phyloP scores from a whole-genome alignment of 345 rosid genomes.

The Theobroma cacao region DNA sequence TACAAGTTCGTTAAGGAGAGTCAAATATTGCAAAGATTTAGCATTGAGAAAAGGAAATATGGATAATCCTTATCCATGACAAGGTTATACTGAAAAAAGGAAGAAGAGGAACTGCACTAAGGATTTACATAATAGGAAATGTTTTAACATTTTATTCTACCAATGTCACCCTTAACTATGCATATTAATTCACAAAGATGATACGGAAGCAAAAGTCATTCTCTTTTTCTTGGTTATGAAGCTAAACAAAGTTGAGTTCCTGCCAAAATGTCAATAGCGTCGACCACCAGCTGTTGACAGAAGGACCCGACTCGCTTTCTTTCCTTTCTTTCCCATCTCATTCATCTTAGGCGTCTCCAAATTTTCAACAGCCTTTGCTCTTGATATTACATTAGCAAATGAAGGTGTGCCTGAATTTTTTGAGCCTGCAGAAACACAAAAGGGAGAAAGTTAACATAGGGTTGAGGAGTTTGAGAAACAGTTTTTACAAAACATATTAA shows the following conservation, averaged over 20 bases:
- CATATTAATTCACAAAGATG: not conserved
- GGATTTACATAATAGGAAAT: not conserved
- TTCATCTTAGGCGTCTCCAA: conserved; percentile 37
- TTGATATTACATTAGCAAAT: conserved; percentile 73
- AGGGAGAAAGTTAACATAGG: not conserved
- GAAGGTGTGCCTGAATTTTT: conserved; percentile 54
- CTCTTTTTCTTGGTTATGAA: not conserved
- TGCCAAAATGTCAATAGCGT: conserved; percentile 48
- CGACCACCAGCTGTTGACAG: conserved; percentile 82
- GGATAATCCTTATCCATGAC: not conserved
- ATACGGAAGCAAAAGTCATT: not conserved
- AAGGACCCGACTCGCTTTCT: conserved; percentile 68
- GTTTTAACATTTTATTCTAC: not conserved
- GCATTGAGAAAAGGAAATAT: not conserved
- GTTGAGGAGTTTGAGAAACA: not conserved
- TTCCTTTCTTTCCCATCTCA: conserved; percentile 74
- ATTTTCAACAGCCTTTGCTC: conserved; percentile 42
- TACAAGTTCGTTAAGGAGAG: not conserved
- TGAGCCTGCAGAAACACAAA: conserved; percentile 37
- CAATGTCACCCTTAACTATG: not conserved
- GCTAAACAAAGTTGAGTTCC: not conserved
- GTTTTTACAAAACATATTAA: not conserved
- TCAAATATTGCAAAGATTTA: not conserved
- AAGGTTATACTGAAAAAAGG: not conserved
- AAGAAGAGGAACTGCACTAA: not conserved